Conservation (phyloP, 202 grass and related monocot genomes). For the Panicum hallii region DNA sequence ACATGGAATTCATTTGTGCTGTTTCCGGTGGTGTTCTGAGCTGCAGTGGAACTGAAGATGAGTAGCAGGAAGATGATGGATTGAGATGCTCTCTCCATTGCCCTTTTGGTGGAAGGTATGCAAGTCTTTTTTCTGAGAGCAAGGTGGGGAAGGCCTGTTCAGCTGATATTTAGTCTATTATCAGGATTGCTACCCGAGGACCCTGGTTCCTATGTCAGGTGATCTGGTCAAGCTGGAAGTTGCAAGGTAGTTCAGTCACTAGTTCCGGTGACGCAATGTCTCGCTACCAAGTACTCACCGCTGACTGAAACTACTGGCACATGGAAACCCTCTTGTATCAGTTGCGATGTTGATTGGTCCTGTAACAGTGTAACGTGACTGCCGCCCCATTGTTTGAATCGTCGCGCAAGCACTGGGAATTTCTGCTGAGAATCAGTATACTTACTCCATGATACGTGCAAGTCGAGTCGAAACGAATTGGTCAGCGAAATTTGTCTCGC, state of each 20-base stretch:
- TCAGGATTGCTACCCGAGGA: neutral
- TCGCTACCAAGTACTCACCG: neutral
- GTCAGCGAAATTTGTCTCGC: neutral
- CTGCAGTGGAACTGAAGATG: neutral
- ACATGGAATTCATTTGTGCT: constrained; percentile 1
- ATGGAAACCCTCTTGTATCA: neutral
- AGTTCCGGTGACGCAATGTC: neutral
- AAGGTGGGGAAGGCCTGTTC: neutral
- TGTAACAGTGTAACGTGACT: neutral
- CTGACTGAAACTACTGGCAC: neutral
- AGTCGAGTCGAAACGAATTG: neutral
- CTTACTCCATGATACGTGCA: neutral
- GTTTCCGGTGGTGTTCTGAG: neutral
- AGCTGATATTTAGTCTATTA: neutral
- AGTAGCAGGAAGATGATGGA: constrained; percentile 2
- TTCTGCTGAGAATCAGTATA: neutral
- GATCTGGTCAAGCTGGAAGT: neutral
- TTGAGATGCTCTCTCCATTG: neutral
- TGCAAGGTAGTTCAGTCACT: constrained; percentile 10
- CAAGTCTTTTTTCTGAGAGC: too few relatives aligned
- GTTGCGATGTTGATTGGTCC: neutral
- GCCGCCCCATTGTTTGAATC: neutral
- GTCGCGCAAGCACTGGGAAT: neutral
- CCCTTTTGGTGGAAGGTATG: neutral
- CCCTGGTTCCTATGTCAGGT: neutral